A percentile compares a stretch with the other conserved stretches of the same genome.
phyloP scores from a whole-genome alignment of 192 early-diverging fungal genomes.

The Backusella tuberculispora region DNA sequence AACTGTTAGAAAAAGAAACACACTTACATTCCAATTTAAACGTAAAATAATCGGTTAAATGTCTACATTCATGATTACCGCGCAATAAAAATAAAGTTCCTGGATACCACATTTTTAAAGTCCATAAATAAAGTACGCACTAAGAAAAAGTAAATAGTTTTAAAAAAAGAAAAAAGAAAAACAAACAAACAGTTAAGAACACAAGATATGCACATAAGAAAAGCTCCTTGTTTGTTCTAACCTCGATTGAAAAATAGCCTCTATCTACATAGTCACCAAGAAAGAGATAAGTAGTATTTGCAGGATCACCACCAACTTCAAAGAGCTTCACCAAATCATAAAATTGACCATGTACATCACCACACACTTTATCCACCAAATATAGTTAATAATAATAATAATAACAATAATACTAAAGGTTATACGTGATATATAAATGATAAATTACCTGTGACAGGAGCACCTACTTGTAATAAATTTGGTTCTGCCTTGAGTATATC shows the following conservation, averaged over 20 bases:
- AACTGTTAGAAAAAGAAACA: no score
- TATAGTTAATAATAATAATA: background rate
- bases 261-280: constrained; percentile 97
- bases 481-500: constrained; percentile 80
- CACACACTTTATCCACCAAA: constrained; percentile 76
- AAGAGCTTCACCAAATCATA: constrained; percentile 98
- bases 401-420: background rate
- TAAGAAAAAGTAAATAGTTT: constrained; percentile 29
- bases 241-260: constrained; percentile 97
- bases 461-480: constrained; percentile 86
- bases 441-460: constrained; percentile 83
- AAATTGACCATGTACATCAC: constrained; percentile 98
- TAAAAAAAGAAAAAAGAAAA: constrained; percentile 1
- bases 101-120: constrained; percentile 93
- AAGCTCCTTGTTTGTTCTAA: constrained; percentile 32
- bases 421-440: no score
- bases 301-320: constrained; percentile 95
- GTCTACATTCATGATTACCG: constrained; percentile 97
- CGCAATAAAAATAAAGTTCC: constrained; percentile 85
- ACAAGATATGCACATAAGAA: background rate
- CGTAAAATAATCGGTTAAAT: constrained; percentile 97
- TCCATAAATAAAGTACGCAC: constrained; percentile 91
- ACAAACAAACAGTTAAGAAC: constrained; percentile 9
- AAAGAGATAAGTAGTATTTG: constrained; percentile 89
- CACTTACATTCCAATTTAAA: constrained; percentile 95